Base-by-base conservation (phyloP, 2,329 filamentous ascomycete species). In the Fusarium anguioides region DNA sequence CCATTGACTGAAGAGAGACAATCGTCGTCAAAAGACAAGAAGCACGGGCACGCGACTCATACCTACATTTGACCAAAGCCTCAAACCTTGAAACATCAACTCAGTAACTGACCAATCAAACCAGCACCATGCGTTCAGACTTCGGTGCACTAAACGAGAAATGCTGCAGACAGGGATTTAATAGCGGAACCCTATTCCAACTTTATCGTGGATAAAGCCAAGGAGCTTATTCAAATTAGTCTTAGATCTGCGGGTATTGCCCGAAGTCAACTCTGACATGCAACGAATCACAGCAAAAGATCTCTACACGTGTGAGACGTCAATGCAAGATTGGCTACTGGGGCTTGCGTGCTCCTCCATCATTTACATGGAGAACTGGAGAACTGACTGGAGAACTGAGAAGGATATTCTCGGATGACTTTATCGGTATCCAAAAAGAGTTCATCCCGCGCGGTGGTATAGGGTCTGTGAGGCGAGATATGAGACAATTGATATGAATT, bases 261-360 rank as follows among this genome's bases (percentile, higher is more conserved):
- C 56, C 49, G 52, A 31, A 42, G 50, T 50, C 57, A 37, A 39
- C 27, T 26, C 31, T 47, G 20, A 23, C n/a, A 5, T 37, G 10
- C 12, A 12, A 9, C 70, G 65, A 72, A 69, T 72, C 6, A 63
- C 3, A 35, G 0, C 1, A 2, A 1, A 3, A 6, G 26, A 58
- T 53, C 23, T 52, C 33, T 63, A 63, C 70, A 72, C 69, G 70
- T 72, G 69, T 53, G 40, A 45, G 46, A 51, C 29, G 23, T 64
- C 45, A 36, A 58, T 54, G 50, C 53, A 36, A 72, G 67, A 72
- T 72, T 72, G 69, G 70, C 60, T 72, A 60, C 60, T 57, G 63
- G 66, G 39, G 52, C 40, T 31, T n/a, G n/a, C 20, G 29, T 42
- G 24, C 11, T 12, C 23, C 40, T 26, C 11, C 24, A 42, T n/a